Conservation (phyloP, 2,329 filamentous ascomycete species). For the Geoglossum cookeanum region DNA sequence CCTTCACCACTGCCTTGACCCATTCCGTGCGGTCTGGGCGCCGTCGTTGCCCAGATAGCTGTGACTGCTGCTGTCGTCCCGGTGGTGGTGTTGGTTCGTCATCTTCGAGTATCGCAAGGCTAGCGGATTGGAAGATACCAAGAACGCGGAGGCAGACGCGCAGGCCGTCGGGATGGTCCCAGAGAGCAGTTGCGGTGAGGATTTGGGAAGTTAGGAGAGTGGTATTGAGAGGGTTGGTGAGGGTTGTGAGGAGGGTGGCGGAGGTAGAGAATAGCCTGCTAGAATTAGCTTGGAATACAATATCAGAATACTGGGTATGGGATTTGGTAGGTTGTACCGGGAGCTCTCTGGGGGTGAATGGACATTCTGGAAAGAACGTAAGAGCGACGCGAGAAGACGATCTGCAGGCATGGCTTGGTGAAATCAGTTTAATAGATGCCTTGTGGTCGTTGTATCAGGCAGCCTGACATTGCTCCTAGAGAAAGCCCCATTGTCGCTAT, state of each 20-base stretch:
- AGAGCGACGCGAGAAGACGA: conserved; percentile 44
- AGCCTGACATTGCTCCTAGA: no score
- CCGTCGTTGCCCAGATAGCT: conserved; percentile 19
- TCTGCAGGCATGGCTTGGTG: conserved; percentile 40
- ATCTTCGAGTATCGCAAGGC: conserved; percentile 15
- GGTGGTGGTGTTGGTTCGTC: background rate
- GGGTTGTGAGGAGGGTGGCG: conserved; percentile 44
- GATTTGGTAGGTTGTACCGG: conserved; percentile 18
- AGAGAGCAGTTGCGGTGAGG: conserved; percentile 51
- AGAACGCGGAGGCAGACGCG: conserved; percentile 45
- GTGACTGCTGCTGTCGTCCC: conserved; percentile 9
- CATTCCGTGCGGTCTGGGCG: conserved; percentile 30
- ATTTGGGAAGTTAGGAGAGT: conserved; percentile 54
- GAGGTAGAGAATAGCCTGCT: conserved; percentile 39
- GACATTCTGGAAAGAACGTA: conserved; percentile 34
- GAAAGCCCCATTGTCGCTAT: no score
- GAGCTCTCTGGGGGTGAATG: conserved; percentile 31
- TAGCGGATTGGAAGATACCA: conserved; percentile 52
- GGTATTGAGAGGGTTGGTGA: conserved; percentile 59
- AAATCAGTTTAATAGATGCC: background rate
- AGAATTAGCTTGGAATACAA: conserved; percentile 5
- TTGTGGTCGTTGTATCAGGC: no score
- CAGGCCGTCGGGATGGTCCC: conserved; percentile 40
- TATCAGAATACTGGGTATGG: background rate
- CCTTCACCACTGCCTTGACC: conserved; percentile 37